Conservation (phyloP, 2,329 filamentous ascomycete genomes). For the Fusarium devonianum region DNA sequence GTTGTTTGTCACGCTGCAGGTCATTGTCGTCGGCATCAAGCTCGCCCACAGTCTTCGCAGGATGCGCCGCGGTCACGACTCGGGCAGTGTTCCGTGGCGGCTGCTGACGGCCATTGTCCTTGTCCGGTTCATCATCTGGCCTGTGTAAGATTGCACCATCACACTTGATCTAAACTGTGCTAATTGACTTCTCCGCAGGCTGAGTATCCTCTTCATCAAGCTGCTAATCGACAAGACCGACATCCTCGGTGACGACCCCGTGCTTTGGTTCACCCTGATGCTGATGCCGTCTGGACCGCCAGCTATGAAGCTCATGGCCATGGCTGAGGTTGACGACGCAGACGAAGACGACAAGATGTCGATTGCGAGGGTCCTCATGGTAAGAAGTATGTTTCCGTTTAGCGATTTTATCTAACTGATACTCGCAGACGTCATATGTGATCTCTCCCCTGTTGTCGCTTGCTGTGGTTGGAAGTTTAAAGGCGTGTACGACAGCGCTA, state of each 20-base stretch:
- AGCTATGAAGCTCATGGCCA: slow-evolving; percentile 25
- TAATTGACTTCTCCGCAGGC: not conserved
- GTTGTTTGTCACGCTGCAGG: slow-evolving; percentile 23
- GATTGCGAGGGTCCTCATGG: slow-evolving; percentile 22
- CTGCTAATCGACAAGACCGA: slow-evolving; percentile 16
- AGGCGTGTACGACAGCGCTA: slow-evolving; percentile 12
- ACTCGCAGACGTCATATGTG: slow-evolving; percentile 16
- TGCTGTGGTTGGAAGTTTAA: slow-evolving; percentile 24
- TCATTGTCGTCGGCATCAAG: slow-evolving; percentile 28
- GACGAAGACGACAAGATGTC: slow-evolving; percentile 31
- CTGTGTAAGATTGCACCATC: slow-evolving; percentile 5
- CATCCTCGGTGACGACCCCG: slow-evolving; percentile 11
- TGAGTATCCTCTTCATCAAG: slow-evolving; percentile 23
- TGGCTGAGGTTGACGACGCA: slow-evolving; percentile 25
- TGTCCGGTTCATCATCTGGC: slow-evolving; percentile 22
- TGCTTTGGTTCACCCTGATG: slow-evolving; percentile 29
- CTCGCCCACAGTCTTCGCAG: slow-evolving; percentile 27
- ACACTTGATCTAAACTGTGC: too few relatives aligned
- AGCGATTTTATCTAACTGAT: not conserved
- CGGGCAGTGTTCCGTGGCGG: slow-evolving; percentile 14
- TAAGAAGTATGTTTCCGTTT: not conserved
- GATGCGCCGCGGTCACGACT: slow-evolving; percentile 18
- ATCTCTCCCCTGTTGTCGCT: slow-evolving; percentile 22
- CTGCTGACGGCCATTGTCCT: slow-evolving; percentile 12
- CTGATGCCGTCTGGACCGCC: slow-evolving; percentile 23